Base-by-base conservation (phyloP, 164 flowering plant genomes). In the Macadamia tetraphylla region DNA sequence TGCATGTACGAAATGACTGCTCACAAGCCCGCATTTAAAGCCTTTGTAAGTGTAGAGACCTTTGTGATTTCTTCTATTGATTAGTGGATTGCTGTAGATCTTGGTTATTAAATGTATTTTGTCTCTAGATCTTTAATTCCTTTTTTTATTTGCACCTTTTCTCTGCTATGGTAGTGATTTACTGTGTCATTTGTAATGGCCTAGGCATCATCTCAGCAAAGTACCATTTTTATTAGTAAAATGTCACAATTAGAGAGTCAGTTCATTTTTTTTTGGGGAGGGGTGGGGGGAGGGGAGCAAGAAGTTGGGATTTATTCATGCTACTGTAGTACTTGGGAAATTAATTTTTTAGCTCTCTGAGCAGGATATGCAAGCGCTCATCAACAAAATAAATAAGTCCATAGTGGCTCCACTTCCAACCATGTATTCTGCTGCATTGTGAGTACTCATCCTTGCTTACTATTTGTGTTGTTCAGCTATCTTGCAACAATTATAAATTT, bases 281-380 rank as follows among this genome's bases (percentile, higher is more conserved):
- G 23, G 23, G 23, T 23, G 23, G 23, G 23, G 23, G 23, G 23
- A 35, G 5, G 40, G 5, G 40, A 35, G 5, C 3, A 35, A 35
- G 40, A 35, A 35, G 40, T 2, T 2, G 5, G 40, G 40, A 35
- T 35, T 35, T 35, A 35, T 35, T 35, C 40, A 35, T n/a, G 42
- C 10, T 32, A 48, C 53, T 48, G 51, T 9, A 9, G 9, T 40
- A 35, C 40, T 35, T 35, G 40, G 40, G 48, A 5, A 29, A 48
- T 35, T 40, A 60, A 49, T 49, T 62, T 49, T 61, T 70, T 17
- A 75, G 30, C 64, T 71, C 64, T 76, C 40, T 81, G 73, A 66
- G 63, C 94, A 95, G 99, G 99, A 95, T 74, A 95, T 95, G 88
- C 99, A 88, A 81, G 92, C 92, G 18, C 81, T 95, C 65, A 95